Evolutionary conservation across 768 basidiomycete genomes (phyloP).

Genomic region (Candolleomyces efflorescens): DNA sequence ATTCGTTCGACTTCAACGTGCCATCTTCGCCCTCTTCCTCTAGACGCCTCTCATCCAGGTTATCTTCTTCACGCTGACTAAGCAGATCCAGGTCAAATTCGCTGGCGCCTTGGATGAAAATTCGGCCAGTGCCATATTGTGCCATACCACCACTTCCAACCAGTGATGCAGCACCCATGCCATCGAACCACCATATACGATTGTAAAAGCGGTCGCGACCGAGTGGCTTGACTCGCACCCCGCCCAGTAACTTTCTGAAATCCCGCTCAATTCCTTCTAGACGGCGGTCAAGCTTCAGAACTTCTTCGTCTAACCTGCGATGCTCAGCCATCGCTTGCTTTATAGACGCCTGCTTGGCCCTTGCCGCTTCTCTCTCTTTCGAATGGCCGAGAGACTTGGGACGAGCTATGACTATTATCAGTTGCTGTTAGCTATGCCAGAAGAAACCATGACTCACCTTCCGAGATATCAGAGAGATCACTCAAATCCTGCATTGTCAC

Average conservation of each 20-base stretch:
- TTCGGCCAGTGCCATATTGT: slow-evolving; percentile 82
- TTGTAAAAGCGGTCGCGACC: slow-evolving; percentile 94
- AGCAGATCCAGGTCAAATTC: slow-evolving; percentile 75
- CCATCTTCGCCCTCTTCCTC: slow-evolving; percentile 83
- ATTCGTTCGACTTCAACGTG: slow-evolving; percentile 70
- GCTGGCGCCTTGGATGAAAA: slow-evolving; percentile 92
- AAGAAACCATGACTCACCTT: slow-evolving; percentile 17
- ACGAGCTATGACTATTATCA: slow-evolving; percentile 6
- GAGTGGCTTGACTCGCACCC: slow-evolving; percentile 81
- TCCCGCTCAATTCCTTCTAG: slow-evolving; percentile 90
- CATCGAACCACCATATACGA: slow-evolving; percentile 98
- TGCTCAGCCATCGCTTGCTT: slow-evolving; percentile 83
- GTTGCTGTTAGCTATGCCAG: not conserved
- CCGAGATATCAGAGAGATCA: slow-evolving; percentile 72
- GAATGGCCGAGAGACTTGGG: slow-evolving; percentile 47
- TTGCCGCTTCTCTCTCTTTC: slow-evolving; percentile 77
- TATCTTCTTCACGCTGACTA: slow-evolving; percentile 51
- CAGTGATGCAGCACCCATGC: slow-evolving; percentile 81
- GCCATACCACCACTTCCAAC: slow-evolving; percentile 74
- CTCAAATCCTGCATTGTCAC: slow-evolving; percentile 59
- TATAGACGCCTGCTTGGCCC: slow-evolving; percentile 71
- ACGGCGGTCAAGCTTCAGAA: slow-evolving; percentile 73
- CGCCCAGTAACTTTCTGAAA: slow-evolving; percentile 84
- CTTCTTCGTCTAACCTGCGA: slow-evolving; percentile 83
- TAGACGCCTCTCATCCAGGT: slow-evolving; percentile 54